phyloP scores from a whole-genome alignment of 2,329 filamentous ascomycete genomes.

The Zopfia rhizophila region DNA sequence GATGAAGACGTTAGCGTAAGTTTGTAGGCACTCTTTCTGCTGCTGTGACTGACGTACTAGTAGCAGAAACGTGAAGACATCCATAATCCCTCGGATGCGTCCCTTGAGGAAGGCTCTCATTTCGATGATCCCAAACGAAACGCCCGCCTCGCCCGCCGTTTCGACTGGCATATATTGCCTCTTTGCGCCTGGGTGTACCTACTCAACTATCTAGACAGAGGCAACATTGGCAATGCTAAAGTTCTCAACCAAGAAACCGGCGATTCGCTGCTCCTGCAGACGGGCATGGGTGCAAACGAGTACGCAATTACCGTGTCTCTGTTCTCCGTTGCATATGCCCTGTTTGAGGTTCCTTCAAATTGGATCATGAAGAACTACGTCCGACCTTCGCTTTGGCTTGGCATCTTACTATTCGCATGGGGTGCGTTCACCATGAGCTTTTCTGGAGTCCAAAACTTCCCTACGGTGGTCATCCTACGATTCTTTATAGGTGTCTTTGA shows the following conservation, averaged over 20 bases:
- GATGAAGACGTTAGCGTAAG: too few relatives aligned
- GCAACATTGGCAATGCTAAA: constrained; percentile 52
- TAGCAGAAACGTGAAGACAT: too few relatives aligned
- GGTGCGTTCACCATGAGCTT: constrained; percentile 57
- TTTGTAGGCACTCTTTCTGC: too few relatives aligned
- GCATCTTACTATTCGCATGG: constrained; percentile 57
- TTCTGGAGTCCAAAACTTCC: constrained; percentile 53
- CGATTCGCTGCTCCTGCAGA: constrained; percentile 51
- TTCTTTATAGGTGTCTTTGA: constrained; percentile 47
- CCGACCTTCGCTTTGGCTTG: constrained; percentile 51
- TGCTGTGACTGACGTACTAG: too few relatives aligned
- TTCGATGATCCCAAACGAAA: constrained; percentile 12
- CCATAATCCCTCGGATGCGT: too few relatives aligned
- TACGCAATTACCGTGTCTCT: constrained; percentile 51
- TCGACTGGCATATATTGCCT: constrained; percentile 22
- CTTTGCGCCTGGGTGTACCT: constrained; percentile 38
- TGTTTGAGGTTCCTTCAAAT: constrained; percentile 64
- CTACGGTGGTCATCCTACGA: constrained; percentile 50
- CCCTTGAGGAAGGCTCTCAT: too few relatives aligned
- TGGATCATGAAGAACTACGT: constrained; percentile 65
- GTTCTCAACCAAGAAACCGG: constrained; percentile 51
- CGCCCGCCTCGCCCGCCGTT: constrained; percentile 10
- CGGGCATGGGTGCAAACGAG: constrained; percentile 41
- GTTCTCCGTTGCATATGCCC: constrained; percentile 29
- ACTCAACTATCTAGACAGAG: constrained; percentile 44